Evolutionary conservation across 1,139 yeast genomes (phyloP), one percentile per base, ranked within the genome.

Genomic region (Ashbya aceris): DNA sequence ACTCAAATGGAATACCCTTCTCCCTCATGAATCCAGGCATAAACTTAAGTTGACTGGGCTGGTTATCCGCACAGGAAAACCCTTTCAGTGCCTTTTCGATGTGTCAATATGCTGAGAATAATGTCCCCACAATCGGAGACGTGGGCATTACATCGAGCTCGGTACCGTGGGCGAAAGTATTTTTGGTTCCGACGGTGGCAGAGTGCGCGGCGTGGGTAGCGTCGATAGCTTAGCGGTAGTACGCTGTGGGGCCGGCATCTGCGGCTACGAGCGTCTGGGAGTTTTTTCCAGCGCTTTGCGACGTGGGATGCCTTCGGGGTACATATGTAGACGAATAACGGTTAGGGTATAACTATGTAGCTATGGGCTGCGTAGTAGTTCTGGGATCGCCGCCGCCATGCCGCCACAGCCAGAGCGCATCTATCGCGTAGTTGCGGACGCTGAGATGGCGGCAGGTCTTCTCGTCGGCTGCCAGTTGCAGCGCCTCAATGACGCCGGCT

Each of bases 321-420:
- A 17, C 23, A 17, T 17, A 6, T 17, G 23, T 17, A 17, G 23
- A 17, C 3, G 6, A 17, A 12, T 3, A 12, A 11, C 13, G 31
- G 13, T 12, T 12, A 6, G 6, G 31, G 6, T 29, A 29, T 29
- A 29, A 11, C 13, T 29, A 11, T 29, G 11, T 30, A 10, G n/a
- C 40, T 4, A 8, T 30, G 33, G 23, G 23, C 23, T 6, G 23
- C 6, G 23, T 6, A 6, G 27, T 41, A 33, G 20, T 17, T 43
- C 60, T 51, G 37, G 47, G 54, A 44, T 64, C 67, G 14, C 87
- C 87, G 4, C 84, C 84, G n/a, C 84, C 87, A 55, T 79, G 75
- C 53, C 73, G 79, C 91, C 95, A 86, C 41, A 89, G 68, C 96
- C 97, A 91, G 35, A 91, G 70, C 0, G 97, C 96, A 51, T 91